Base-by-base conservation (phyloP, 2,329 filamentous ascomycete species). In the Xylaria sp. region DNA sequence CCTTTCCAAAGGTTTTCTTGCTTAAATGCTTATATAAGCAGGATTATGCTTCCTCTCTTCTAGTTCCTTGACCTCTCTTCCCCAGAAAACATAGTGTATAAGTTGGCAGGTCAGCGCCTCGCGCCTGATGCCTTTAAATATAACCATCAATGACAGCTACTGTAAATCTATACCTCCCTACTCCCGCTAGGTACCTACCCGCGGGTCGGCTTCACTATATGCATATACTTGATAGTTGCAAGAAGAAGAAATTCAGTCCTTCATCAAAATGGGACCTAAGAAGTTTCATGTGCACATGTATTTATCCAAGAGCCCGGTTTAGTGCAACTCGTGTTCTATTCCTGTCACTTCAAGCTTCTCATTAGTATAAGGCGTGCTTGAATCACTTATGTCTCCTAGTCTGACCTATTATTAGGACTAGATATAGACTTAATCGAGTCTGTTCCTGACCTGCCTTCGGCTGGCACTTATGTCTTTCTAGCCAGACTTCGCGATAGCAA, bases 391-490 rank as follows among this genome's bases (percentile, higher is more conserved):
- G 34, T 43, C 48, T 28, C 18, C 30, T 13, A 25, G 28, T 34
- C 32, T 45, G n/a, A 34, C 53, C 53, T 34, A 28, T 39, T 34
- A 25, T 36, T 39, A 34, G 28, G 48, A 28, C 23, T 32, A n/a
- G n/a, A n/a, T n/a, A 52, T 32, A 53, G 8, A 20, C n/a, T 23
- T 12, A 20, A 20, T 43, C 18, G 43, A 36, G 25, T 60, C 50
- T 50, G 25, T 43, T 53, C 59, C 20, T 46, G 3, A 10, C 32
- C 60, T 52, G 41, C 46, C 46, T 39, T 15, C 39, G 57, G 57
- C 46, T 55, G 57, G 46, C 34, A 55, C 53, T 57, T 28, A 59
- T 63, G 46, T 55, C 52, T 46, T 43, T 53, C 59, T 63, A 55
- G 43, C 53, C 43, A 52, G 46, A 36, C 52, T 23, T 43, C 30